Base-by-base conservation (phyloP, 2,329 filamentous ascomycete genomes). In the Trichoderma arundinaceum region DNA sequence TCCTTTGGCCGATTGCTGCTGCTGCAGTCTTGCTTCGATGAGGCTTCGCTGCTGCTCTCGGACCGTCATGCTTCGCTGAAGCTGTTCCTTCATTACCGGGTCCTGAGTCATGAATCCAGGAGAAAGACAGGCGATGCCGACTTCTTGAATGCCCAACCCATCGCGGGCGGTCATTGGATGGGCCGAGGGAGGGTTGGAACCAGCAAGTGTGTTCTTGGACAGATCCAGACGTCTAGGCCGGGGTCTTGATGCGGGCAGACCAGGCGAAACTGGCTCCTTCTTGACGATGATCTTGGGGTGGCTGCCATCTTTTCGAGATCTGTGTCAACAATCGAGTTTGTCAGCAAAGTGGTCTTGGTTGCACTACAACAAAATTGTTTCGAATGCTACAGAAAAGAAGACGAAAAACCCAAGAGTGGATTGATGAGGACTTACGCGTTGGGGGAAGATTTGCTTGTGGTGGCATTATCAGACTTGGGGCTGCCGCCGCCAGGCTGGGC, bases 81-180 rank as follows among this genome's bases (percentile, higher is more conserved):
- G 82, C 78, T 98, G 94, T 78, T 97, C 92, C 75, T 95, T 90
- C 92, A 97, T 96, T 19, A 91, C 86, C n/a, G 95, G 94, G 77
- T 99, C 93, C 72, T 98, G 92, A 15, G 95, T 98, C 70, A 96
- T 89, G 74, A 99, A 98, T 62, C 95, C 95, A 0, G 95, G 95
- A 2, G 95, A 98, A 64, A 99, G 83, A 74, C 95, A 99, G 48
- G 94, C 94, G 65, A 98, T 84, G 66, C 95, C 95, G 32, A 98
- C 91, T 78, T 97, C 92, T 73, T 96, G 93, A 74, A 98, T 94
- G 48, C 86, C 91, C 43, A 95, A 81, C 22, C 89, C 87, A 52
- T 96, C 92, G 71, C 92, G 87, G 28, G 89, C 90, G 8, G 92
- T 95, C 78, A 96, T 82, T 43, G 92, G 90, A 44, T 92, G 88